phyloP scores from a whole-genome alignment of 495 filamentous ascomycete genomes.

The Collariella sp. region DNA sequence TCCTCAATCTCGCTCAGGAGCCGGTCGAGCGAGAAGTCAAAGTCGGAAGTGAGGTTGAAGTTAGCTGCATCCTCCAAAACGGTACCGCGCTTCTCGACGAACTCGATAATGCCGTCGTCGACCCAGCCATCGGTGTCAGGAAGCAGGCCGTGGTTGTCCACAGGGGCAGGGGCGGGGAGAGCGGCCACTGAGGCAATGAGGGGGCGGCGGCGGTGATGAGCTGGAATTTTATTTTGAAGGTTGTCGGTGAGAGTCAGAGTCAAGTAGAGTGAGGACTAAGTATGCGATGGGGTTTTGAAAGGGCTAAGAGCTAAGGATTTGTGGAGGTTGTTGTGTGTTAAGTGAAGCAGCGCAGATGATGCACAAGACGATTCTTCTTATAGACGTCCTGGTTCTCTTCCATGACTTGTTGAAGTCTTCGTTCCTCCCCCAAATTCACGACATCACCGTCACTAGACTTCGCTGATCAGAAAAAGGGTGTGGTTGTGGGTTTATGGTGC shows the following conservation, averaged over 20 bases:
- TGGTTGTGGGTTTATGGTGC: too few relatives aligned
- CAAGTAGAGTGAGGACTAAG: too few relatives aligned
- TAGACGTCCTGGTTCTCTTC: neutral
- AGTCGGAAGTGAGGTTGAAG: slow-evolving; percentile 12
- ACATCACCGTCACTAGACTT: too few relatives aligned
- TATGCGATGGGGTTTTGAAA: too few relatives aligned
- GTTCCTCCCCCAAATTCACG: too few relatives aligned
- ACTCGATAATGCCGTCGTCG: neutral
- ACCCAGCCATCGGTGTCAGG: slow-evolving; percentile 8
- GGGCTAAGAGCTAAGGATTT: neutral
- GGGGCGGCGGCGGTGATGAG: slow-evolving; percentile 11
- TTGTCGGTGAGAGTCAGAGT: neutral
- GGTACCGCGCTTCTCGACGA: neutral
- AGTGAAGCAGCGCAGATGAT: neutral
- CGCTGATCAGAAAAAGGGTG: too few relatives aligned
- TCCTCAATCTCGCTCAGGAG: slow-evolving; percentile 8
- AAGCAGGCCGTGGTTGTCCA: slow-evolving; percentile 5
- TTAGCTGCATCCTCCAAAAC: neutral
- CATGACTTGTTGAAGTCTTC: too few relatives aligned
- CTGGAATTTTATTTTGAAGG: slow-evolving; percentile 20
- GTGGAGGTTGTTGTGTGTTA: neutral
- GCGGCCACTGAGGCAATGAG: slow-evolving; percentile 1
- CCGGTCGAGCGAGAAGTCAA: slow-evolving; percentile 10
- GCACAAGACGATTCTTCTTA: neutral
- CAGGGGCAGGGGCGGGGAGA: slow-evolving; percentile 4